phyloP scores from a whole-genome alignment of 148 eudicot species.

The Rhododendron ferrugineum region DNA sequence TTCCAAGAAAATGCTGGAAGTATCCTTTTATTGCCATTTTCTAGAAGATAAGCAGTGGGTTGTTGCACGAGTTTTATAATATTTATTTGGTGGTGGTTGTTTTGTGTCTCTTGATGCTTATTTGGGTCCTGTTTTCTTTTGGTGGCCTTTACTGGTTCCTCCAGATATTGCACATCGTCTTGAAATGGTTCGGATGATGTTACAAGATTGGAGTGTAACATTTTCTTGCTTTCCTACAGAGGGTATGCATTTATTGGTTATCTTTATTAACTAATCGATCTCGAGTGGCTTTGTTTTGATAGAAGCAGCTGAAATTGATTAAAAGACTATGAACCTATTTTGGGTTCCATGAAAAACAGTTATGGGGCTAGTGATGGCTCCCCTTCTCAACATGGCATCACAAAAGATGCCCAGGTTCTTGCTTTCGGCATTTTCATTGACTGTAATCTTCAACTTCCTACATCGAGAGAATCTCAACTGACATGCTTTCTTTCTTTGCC shows the following conservation, averaged over 20 bases:
- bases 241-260: conserved; percentile 47
- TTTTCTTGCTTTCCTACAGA: conserved; percentile 95
- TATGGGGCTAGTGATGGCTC: conserved; percentile 93
- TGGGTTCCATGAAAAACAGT: conserved; percentile 28
- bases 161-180: conserved; percentile 94
- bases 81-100: neutral
- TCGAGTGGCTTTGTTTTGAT: neutral
- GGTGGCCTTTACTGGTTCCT: conserved; percentile 51
- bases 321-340: neutral
- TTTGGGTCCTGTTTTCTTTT: conserved; percentile 2
- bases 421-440: neutral
- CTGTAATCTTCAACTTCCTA: neutral
- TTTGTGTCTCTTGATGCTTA: no score
- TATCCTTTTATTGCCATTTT: conserved; percentile 55
- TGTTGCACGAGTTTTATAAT: neutral
- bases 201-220: conserved; percentile 79
- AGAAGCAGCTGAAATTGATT: neutral
- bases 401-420: conserved; percentile 80
- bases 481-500: neutral
- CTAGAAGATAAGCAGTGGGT: no score
- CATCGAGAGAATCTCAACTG: neutral
- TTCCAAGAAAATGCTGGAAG: conserved; percentile 99
- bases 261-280: neutral
- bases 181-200: conserved; percentile 88
- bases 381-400: conserved; percentile 95